These are phyloP conservation scores for Lasiodiplodia theobromae DNA, from an alignment of 2,329 filamentous ascomycete genomes.

Conservation along the genomic window DNA sequence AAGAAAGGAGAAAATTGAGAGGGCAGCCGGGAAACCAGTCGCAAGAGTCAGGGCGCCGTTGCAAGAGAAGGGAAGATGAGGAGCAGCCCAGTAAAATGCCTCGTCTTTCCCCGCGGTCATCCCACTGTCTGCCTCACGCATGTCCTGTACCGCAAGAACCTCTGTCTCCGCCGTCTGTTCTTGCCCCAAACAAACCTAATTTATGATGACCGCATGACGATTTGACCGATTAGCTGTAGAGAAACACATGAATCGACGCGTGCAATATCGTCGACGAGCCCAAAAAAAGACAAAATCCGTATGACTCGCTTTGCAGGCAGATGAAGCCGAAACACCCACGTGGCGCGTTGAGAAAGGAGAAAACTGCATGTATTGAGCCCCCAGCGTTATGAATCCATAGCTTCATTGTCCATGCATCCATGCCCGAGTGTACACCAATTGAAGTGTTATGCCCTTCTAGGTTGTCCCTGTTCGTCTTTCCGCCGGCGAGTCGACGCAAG, in stretches of 20 bases:
- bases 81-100: conserved; percentile 25
- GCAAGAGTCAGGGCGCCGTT: conserved; percentile 10
- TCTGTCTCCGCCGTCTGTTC: conserved; percentile 12
- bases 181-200: conserved; percentile 17
- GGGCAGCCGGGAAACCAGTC: conserved; percentile 7
- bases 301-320: conserved; percentile 23
- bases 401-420: conserved; percentile 27
- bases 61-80: conserved; percentile 6
- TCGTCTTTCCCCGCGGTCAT: conserved; percentile 14
- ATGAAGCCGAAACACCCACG: conserved; percentile 27
- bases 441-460: conserved; percentile 23
- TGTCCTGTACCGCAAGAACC: conserved; percentile 2
- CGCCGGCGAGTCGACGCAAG: conserved; percentile 27
- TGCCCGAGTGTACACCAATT: conserved; percentile 23
- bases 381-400: conserved; percentile 26
- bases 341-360: conserved; percentile 24
- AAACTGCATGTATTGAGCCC: conserved; percentile 28
- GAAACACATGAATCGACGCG: conserved; percentile 26
- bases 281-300: conserved; percentile 25
- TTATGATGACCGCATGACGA: conserved; percentile 26
- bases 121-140: conserved; percentile 7
- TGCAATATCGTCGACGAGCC: conserved; percentile 23
- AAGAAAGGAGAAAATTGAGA: conserved; percentile 21
- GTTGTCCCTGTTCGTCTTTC: conserved; percentile 25
- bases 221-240: conserved; percentile 27